Percentiles rank a stretch among this genome's conserved stretches.
phyloP scores from a whole-genome alignment of 2,329 filamentous ascomycete species.

The Cordyceps cateniannulata region DNA sequence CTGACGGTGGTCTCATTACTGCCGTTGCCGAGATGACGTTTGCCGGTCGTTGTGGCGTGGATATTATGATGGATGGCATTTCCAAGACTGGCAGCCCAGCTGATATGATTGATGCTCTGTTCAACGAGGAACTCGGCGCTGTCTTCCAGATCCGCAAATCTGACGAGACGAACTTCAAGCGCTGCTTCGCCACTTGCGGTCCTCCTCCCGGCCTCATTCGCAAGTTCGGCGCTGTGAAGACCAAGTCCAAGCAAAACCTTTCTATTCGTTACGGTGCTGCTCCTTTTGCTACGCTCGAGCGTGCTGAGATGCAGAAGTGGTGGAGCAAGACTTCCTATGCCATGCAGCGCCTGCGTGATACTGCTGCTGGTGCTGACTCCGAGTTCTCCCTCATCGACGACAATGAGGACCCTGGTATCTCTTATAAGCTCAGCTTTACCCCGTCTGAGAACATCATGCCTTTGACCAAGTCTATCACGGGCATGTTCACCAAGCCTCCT shows the following conservation, averaged over 20 bases:
- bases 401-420: constrained; percentile 71
- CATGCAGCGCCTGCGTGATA: constrained; percentile 88
- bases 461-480: constrained; percentile 37
- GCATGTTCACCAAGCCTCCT: constrained; percentile 52
- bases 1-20: constrained; percentile 86
- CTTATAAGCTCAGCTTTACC: constrained; percentile 75
- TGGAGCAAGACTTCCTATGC: constrained; percentile 86
- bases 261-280: constrained; percentile 66
- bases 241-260: constrained; percentile 65
- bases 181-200: constrained; percentile 86
- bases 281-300: constrained; percentile 61
- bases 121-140: constrained; percentile 94
- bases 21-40: constrained; percentile 98
- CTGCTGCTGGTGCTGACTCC: constrained; percentile 75
- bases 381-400: constrained; percentile 74
- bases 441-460: constrained; percentile 72
- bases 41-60: constrained; percentile 81
- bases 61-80: constrained; percentile 74
- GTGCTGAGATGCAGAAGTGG: constrained; percentile 72
- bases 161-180: constrained; percentile 78
- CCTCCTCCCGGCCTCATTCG: constrained; percentile 75
- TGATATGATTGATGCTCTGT: constrained; percentile 68
- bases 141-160: constrained; percentile 89
- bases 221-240: constrained; percentile 73
- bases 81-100: constrained; percentile 55